Conservation (phyloP, 805 yeast species). For the Candida tibetensis region DNA sequence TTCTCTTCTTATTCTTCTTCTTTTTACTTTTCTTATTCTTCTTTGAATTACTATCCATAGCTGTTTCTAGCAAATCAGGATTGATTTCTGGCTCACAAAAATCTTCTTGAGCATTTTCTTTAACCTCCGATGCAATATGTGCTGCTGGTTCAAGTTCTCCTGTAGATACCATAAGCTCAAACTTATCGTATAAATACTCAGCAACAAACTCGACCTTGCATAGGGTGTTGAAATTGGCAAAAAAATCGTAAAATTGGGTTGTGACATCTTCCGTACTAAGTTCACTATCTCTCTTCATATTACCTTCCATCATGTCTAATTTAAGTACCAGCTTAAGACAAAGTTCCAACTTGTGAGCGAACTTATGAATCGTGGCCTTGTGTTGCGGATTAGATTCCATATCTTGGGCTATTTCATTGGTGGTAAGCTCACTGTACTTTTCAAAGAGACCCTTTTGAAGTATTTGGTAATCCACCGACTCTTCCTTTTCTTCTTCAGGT, state of each 20-base stretch:
- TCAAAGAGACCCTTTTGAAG: constrained; percentile 13
- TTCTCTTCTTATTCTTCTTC: constrained; percentile 28
- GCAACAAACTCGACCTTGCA: constrained; percentile 31
- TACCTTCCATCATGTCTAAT: constrained; percentile 1
- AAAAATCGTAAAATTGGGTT: constrained; percentile 24
- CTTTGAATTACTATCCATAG: constrained; percentile 14
- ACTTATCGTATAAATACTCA: constrained; percentile 22
- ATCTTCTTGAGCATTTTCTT: constrained; percentile 6
- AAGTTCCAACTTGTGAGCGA: constrained; percentile 13
- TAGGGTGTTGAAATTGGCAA: constrained; percentile 28
- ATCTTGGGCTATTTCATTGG: constrained; percentile 18
- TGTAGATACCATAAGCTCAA: constrained; percentile 18
- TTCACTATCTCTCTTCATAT: constrained; percentile 5
- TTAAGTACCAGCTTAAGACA: constrained; percentile 9
- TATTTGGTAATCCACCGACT: constrained; percentile 2
- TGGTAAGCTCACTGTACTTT: constrained; percentile 10
- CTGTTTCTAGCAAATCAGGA: constrained; percentile 29
- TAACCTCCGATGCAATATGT: constrained; percentile 2
- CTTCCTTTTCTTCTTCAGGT: constrained; percentile 6
- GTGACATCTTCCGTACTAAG: constrained; percentile 9
- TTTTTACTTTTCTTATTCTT: constrained; percentile 24
- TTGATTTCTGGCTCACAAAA: constrained; percentile 27
- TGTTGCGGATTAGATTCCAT: constrained; percentile 13
- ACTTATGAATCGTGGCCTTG: constrained; percentile 11
- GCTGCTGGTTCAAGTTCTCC: constrained; percentile 11